phyloP scores from a whole-genome alignment of 1,139 yeast genomes.

The Candida tropicalis region DNA sequence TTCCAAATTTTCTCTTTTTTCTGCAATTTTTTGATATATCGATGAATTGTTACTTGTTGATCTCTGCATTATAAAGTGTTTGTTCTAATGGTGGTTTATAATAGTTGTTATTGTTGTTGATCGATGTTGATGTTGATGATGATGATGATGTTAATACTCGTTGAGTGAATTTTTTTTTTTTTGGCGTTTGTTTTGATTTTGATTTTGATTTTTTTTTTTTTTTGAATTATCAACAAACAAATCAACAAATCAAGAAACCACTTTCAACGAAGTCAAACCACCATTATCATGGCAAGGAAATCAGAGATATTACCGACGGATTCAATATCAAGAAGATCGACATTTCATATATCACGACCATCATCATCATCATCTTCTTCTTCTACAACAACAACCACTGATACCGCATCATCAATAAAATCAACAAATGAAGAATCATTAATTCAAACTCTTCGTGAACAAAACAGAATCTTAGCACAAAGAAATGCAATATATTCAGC shows the following conservation, averaged over 20 bases:
- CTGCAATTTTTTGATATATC: slow-evolving; percentile 38
- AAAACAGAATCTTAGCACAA: slow-evolving; percentile 58
- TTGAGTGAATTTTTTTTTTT: slow-evolving; percentile 4
- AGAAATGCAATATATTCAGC: slow-evolving; percentile 54
- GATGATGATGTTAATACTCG: too few relatives aligned
- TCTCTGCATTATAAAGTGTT: slow-evolving; percentile 19
- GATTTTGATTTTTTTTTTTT: slow-evolving; percentile 8
- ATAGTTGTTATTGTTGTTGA: neutral
- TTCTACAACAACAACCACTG: slow-evolving; percentile 1
- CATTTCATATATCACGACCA: neutral
- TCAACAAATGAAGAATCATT: neutral
- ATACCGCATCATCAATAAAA: neutral
- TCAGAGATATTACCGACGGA: slow-evolving; percentile 1
- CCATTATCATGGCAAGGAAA: slow-evolving; percentile 7
- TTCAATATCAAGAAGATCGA: neutral
- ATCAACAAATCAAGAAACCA: neutral
- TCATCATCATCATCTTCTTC: neutral
- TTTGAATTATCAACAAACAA: neutral
- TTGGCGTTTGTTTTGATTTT: slow-evolving; percentile 5
- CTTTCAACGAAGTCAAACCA: neutral
- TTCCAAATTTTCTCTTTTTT: slow-evolving; percentile 56
- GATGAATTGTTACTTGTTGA: neutral
- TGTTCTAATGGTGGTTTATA: too few relatives aligned
- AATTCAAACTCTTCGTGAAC: slow-evolving; percentile 20
- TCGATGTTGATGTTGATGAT: neutral